Evolutionary conservation across 371 early-diverging fungal species (phyloP), one percentile per base, ranked within the genome.

Genomic region (Lichtheimia ornata): DNA sequence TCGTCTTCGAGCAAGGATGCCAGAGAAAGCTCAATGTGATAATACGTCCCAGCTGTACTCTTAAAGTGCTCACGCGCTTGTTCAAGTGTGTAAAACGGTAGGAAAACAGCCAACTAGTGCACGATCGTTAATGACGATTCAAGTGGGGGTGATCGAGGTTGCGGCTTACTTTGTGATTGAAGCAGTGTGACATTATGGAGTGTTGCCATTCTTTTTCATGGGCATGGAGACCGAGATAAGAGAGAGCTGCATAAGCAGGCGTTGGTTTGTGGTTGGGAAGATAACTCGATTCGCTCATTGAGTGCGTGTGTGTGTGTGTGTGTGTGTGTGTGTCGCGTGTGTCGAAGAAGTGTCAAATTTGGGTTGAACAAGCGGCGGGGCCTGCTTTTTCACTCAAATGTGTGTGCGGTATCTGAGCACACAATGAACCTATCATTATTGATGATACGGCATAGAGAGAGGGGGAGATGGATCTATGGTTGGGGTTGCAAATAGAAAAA

Each of bases 151-250:
- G 58, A 44, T 50, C 43, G 12, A 41, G n/a, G 7, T 43, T 43
- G 13, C 17, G n/a, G 14, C 40, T 65, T 78, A 84, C 83, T 54
- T 69, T 67, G 58, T 79, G 74, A 67, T 86, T 86, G 45, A 83
- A 86, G 14, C 82, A 77, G 58, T 86, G 86, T 4, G 66, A 56
- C 15, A 70, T 56, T 30, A 86, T 82, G 12, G 70, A 41, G 12
- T 61, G 56, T 53, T 65, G 61, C 69, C 69, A 71, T n/a, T 69
- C 61, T 1, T 44, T 27, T 9, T 63, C 59, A 30, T 69, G 66
- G n/a, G 64, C 30, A 49, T 70, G 58, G 25, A 77, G 30, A 41
- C 73, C 70, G 27, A 77, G 43, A 56, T 56, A 56, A 25, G 51
- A 63, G 64, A 52, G 66, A 2, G 57, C 17, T 3, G 45, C 45